Evolutionary conservation across 2,329 filamentous ascomycete genomes (phyloP).

Genomic region (Cladobotryum protrusum): DNA sequence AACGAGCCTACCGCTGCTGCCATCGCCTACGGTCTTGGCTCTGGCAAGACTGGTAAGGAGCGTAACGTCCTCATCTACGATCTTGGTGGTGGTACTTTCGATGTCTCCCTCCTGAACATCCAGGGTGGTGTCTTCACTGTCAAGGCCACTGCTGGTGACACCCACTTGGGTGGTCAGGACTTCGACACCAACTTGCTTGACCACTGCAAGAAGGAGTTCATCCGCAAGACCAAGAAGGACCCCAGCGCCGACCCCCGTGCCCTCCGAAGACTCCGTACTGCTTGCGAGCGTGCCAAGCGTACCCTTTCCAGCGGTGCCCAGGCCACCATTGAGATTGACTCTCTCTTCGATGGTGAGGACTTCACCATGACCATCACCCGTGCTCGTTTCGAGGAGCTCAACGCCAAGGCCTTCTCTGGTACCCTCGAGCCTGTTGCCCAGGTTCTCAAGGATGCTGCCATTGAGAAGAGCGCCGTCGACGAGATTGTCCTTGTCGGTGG

Average conservation of each 20-base stretch:
- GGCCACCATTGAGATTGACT: conserved; percentile 98
- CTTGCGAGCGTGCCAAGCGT: conserved; percentile 99
- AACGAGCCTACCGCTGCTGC: conserved; percentile 98
- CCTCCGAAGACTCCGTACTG: conserved; percentile 90
- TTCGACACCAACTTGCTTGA: conserved; percentile 96
- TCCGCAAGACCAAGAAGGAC: conserved; percentile 66
- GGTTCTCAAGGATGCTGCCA: conserved; percentile 85
- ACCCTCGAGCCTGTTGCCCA: conserved; percentile 94
- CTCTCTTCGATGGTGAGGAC: conserved; percentile 95
- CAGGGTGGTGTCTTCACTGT: conserved; percentile 99
- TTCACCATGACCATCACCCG: conserved; percentile 96
- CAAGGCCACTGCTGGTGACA: conserved; percentile 96
- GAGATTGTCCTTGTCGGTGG: conserved; percentile 99
- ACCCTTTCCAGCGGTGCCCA: conserved; percentile 96
- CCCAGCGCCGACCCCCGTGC: conserved; percentile 81
- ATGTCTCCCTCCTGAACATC: conserved; percentile 98
- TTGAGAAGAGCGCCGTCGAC: conserved; percentile 88
- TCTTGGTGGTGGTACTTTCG: conserved; percentile 99
- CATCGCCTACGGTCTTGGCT: conserved; percentile 95
- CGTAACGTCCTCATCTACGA: conserved; percentile 99
- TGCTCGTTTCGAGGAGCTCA: conserved; percentile 98
- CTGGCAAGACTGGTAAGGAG: conserved; percentile 94
- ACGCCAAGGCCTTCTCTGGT: conserved; percentile 88
- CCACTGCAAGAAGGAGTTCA: conserved; percentile 95
- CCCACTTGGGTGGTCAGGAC: conserved; percentile 90